A percentile compares a stretch with the other conserved stretches of the same genome.
phyloP scores from a whole-genome alignment of 2,329 filamentous ascomycete genomes.

The Fusarium sp. region DNA sequence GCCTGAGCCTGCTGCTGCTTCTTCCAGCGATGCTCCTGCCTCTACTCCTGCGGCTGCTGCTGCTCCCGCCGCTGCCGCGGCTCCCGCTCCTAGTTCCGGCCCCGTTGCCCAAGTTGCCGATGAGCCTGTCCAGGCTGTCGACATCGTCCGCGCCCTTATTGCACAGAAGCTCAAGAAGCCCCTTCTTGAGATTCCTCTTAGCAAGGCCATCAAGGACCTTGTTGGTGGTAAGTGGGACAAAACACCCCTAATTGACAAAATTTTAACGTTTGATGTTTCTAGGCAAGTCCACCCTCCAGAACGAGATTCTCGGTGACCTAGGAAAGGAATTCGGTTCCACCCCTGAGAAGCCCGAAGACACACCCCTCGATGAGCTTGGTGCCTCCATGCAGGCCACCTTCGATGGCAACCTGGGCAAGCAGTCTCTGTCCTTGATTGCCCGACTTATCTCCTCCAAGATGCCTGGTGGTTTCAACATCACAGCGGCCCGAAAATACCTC shows the following conservation, averaged over 20 bases:
- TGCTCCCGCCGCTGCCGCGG: slow-evolving; percentile 65
- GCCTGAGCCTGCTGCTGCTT: slow-evolving; percentile 68
- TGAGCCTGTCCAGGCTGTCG: slow-evolving; percentile 85
- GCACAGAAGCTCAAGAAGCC: slow-evolving; percentile 99
- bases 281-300: slow-evolving; percentile 99
- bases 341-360: slow-evolving; percentile 98
- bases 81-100: slow-evolving; percentile 76
- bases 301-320: slow-evolving; percentile 96
- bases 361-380: slow-evolving; percentile 93
- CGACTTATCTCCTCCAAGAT: slow-evolving; percentile 98
- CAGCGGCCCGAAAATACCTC: slow-evolving; percentile 91
- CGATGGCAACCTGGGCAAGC: slow-evolving; percentile 97
- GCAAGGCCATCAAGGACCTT: slow-evolving; percentile 98
- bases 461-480: slow-evolving; percentile 99
- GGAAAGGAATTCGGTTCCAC: slow-evolving; percentile 99
- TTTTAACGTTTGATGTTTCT: slow-evolving; percentile 29
- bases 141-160: slow-evolving; percentile 88
- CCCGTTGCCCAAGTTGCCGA: slow-evolving; percentile 90
- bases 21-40: slow-evolving; percentile 61
- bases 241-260: background rate
- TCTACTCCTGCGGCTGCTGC: slow-evolving; percentile 64
- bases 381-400: slow-evolving; percentile 98
- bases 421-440: slow-evolving; percentile 91
- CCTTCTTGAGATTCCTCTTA: slow-evolving; percentile 86
- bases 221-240: slow-evolving; percentile 82